Base-by-base conservation (phyloP, 371 early-diverging fungal species). In the Mortierella sp. region DNA sequence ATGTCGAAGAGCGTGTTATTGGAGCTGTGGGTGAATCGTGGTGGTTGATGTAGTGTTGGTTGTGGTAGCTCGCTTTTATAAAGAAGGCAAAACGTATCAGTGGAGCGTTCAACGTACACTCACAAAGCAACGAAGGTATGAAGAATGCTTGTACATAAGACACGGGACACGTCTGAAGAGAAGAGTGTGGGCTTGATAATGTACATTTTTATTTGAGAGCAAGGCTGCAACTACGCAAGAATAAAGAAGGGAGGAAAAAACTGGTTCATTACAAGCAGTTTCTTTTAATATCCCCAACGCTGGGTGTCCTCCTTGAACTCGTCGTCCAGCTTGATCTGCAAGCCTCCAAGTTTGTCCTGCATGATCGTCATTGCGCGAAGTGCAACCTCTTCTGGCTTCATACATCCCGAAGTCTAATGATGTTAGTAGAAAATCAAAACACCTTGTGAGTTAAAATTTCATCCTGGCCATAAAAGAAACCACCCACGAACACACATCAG, bases 381-480 rank as follows among this genome's bases (percentile, higher is more conserved):
- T 18, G 98, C 96, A 7, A 98, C 95, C 21, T 94, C 96, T 82
- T 96, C 96, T 5, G 99, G 97, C 77, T 94, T 91, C 83, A 99
- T 89, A 43, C 96, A 95, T 56, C 99, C 99, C 35, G 96, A 95
- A 6, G 96, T 94, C 93, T 93, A 81, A 43, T 73, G 29, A 70
- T 6, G 74, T 63, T 63, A 7, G 6, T 14, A 4, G 24, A 75
- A 35, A 56, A 44, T 43, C 8, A 32, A 56, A n/a, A 60, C 63
- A 18, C 14, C 27, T 63, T 63, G 38, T 5, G 18, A 11, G 35
- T 35, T 35, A 32, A 35, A 16, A 18, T 35, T 35, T 35, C 7
- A 35, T 63, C 18, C 29, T 5, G 21, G 32, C 18, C 4, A 4
- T 7, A 7, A 35, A 32, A 32, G 12, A 35, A 32, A 16, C 48